Evolutionary conservation across 352 stramenopile genomes (phyloP).

Genomic region (Phytopythium litorale): DNA sequence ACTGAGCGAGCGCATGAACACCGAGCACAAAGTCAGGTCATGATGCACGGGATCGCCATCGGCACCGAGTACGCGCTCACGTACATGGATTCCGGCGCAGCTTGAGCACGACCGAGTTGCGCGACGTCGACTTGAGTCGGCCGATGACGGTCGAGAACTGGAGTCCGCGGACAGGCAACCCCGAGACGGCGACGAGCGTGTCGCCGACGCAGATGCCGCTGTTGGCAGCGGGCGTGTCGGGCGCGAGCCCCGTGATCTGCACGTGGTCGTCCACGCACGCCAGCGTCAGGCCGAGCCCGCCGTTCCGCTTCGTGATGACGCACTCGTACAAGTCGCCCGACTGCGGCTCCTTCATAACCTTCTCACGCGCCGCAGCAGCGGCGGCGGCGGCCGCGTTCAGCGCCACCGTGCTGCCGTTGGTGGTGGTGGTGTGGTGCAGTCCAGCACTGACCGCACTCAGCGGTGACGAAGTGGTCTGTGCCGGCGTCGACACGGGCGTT

Average conservation of each 20-base stretch:
- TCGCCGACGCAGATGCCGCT: constrained; percentile 79
- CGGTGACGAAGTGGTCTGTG: constrained; percentile 13
- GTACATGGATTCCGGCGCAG: constrained; percentile 77
- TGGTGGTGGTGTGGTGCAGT: constrained; percentile 23
- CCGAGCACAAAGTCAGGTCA: constrained; percentile 3
- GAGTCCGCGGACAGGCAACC: constrained; percentile 63
- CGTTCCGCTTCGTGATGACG: constrained; percentile 80
- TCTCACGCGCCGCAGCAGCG: constrained; percentile 46
- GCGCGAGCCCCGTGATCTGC: constrained; percentile 72
- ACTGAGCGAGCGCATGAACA: constrained; percentile 26
- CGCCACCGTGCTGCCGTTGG: constrained; percentile 14
- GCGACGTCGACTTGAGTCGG: constrained; percentile 69
- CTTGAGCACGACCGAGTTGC: constrained; percentile 79
- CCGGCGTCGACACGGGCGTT: constrained; percentile 7
- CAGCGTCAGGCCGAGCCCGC: constrained; percentile 65
- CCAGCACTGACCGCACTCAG: constrained; percentile 13
- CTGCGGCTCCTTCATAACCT: constrained; percentile 82
- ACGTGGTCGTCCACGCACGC: constrained; percentile 82
- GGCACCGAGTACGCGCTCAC: constrained; percentile 10
- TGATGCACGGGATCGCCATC: too few species aligned
- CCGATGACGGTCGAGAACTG: constrained; percentile 84
- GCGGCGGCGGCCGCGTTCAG: constrained; percentile 23
- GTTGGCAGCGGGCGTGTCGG: constrained; percentile 65
- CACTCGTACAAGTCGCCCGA: constrained; percentile 82
- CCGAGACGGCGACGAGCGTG: constrained; percentile 69